These are phyloP conservation scores for Hypoxylon sp. DNA, from an alignment of 2,329 filamentous ascomycete species.

Conservation along the genomic window DNA sequence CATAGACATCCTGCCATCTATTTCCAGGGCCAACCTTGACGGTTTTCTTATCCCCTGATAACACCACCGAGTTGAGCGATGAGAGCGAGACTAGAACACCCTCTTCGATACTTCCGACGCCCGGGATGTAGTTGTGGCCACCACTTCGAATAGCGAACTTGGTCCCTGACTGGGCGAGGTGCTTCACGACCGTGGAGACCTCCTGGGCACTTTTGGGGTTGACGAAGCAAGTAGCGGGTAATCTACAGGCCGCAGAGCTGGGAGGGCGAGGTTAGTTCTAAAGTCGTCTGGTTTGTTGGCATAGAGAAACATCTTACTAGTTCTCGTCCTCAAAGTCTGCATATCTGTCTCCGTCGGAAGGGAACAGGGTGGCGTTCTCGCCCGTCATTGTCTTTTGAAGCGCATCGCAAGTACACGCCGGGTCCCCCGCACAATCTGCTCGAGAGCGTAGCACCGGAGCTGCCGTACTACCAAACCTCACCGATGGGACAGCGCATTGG, in stretches of 20 bases:
- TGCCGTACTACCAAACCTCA: not conserved
- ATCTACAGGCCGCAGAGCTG: constrained; percentile 32
- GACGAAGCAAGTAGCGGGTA: constrained; percentile 42
- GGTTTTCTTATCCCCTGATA: constrained; percentile 42
- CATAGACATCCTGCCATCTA: constrained; percentile 45
- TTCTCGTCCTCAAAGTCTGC: constrained; percentile 31
- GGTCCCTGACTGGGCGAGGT: constrained; percentile 27
- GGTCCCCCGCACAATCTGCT: constrained; percentile 12
- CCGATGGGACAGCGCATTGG: constrained; percentile 5
- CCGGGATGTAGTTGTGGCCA: constrained; percentile 43
- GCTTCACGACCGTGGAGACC: constrained; percentile 37
- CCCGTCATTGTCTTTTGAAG: constrained; percentile 16
- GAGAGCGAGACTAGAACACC: constrained; percentile 50
- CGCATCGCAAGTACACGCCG: constrained; percentile 25
- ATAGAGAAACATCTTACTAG: constrained; percentile 23
- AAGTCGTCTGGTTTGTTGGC: not conserved
- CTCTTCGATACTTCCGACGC: constrained; percentile 40
- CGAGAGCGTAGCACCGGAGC: constrained; percentile 4
- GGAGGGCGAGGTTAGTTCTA: constrained; percentile 6
- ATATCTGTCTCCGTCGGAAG: constrained; percentile 25
- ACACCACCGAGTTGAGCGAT: constrained; percentile 42
- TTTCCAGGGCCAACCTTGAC: constrained; percentile 45
- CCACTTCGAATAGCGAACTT: constrained; percentile 43
- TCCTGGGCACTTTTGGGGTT: constrained; percentile 36
- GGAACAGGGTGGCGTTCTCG: constrained; percentile 24